Evolutionary conservation across 2,329 filamentous ascomycete species (phyloP).

Genomic region (Graphilbum ipis-grandicollis): DNA sequence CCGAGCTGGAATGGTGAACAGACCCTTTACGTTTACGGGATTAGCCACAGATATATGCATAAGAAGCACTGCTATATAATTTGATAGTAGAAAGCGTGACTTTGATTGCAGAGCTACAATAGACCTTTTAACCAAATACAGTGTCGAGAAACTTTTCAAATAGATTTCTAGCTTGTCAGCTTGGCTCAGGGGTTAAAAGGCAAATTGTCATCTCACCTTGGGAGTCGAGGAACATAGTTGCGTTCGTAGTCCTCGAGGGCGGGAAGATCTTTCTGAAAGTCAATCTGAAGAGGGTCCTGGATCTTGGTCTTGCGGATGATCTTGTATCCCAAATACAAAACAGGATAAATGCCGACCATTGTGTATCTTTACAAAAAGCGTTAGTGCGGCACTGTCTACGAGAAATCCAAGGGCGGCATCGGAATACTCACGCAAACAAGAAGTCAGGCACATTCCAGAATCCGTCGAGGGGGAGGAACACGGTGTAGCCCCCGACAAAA

Average conservation of each 20-base stretch:
- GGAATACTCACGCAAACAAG: conserved; percentile 13
- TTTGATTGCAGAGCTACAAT: no score
- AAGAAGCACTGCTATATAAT: no score
- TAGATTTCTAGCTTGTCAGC: no score
- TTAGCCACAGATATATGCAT: no score
- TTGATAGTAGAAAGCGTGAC: no score
- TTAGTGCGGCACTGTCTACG: not conserved
- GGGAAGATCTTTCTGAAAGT: conserved; percentile 41
- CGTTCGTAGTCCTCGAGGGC: conserved; percentile 33
- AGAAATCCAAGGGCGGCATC: not conserved
- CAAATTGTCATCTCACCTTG: no score
- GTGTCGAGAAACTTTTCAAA: no score
- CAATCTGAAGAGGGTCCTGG: conserved; percentile 35
- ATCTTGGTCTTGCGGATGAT: conserved; percentile 41
- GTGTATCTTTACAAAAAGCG: conserved; percentile 11
- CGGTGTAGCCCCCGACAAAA: conserved; percentile 38
- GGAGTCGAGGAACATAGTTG: conserved; percentile 10
- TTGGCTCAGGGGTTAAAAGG: no score
- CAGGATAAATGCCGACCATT: conserved; percentile 14
- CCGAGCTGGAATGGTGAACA: no score
- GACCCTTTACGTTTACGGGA: no score
- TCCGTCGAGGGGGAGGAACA: conserved; percentile 17
- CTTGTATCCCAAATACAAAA: conserved; percentile 51
- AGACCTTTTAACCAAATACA: no score
- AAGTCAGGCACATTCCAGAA: conserved; percentile 15